Conservation (phyloP, 2,329 filamentous ascomycete genomes). For the Epichloe coenophiala region DNA sequence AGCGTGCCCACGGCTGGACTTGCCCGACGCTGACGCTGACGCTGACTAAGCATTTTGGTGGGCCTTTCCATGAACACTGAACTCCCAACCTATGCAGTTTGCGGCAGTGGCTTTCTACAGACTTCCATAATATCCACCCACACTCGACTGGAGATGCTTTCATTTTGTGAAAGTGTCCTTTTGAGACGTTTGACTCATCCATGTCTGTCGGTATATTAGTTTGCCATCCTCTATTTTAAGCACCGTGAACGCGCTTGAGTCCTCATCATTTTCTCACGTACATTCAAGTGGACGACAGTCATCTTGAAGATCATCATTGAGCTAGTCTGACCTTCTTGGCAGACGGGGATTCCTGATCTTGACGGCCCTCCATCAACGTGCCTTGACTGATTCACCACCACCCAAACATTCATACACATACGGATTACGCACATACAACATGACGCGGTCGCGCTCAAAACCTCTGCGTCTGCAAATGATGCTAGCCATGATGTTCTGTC, state of each 20-base stretch:
- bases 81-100: neutral
- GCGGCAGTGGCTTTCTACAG: neutral
- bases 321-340: too few relatives aligned
- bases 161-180: constrained; percentile 8
- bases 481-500: constrained; percentile 13
- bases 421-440: neutral
- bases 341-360: too few relatives aligned
- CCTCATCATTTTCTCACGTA: neutral
- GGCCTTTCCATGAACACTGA: neutral
- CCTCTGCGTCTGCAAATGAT: constrained; percentile 2
- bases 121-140: neutral
- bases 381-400: neutral
- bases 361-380: too few relatives aligned
- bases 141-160: neutral
- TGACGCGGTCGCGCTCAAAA: constrained; percentile 1
- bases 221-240: neutral
- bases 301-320: too few relatives aligned
- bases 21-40: neutral
- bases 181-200: constrained; percentile 8
- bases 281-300: too few relatives aligned
- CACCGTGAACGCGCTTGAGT: neutral
- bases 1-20: neutral
- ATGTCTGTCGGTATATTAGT: neutral
- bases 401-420: neutral
- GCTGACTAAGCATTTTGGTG: constrained; percentile 1